Evolutionary conservation across 345 rosid genomes (phyloP).

Genomic region (Populus tremula): DNA sequence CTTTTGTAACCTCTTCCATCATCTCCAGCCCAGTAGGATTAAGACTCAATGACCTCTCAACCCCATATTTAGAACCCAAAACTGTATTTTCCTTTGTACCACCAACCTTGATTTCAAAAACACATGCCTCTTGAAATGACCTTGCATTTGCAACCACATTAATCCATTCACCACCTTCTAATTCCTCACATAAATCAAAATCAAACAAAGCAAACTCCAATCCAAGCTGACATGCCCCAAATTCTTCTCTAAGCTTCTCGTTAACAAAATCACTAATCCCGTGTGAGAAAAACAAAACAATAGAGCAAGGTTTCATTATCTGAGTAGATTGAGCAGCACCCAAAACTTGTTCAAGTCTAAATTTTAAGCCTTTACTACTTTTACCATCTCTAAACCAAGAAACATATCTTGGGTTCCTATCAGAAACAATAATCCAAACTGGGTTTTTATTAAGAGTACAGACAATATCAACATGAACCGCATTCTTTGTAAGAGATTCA

Average conservation of each 20-base stretch:
- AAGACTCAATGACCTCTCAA: conserved; percentile 7
- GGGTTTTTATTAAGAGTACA: conserved; percentile 62
- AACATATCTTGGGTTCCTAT: conserved; percentile 70
- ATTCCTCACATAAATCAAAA: conserved; percentile 44
- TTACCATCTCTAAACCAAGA: conserved; percentile 42
- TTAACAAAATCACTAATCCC: conserved; percentile 39
- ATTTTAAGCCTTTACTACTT: conserved; percentile 48
- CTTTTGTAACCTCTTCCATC: conserved; percentile 24
- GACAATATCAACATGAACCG: conserved; percentile 64
- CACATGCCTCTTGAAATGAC: conserved; percentile 45
- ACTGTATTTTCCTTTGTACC: conserved; percentile 2
- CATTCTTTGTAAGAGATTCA: conserved; percentile 8
- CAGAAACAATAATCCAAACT: conserved; percentile 81
- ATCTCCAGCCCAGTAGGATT: conserved; percentile 16
- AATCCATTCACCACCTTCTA: conserved; percentile 67
- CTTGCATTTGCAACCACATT: conserved; percentile 32
- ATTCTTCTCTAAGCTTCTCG: conserved; percentile 39
- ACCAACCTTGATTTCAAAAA: conserved; percentile 57
- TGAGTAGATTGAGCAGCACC: conserved; percentile 48
- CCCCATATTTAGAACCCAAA: conserved; percentile 15
- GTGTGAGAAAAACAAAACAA: conserved; percentile 67
- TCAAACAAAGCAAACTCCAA: conserved; percentile 32
- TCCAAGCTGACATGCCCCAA: conserved; percentile 47
- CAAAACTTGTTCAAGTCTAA: conserved; percentile 45
- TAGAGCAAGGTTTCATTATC: conserved; percentile 49